Conservation (phyloP, 805 yeast species). For the Lipomyces starkeyi region DNA sequence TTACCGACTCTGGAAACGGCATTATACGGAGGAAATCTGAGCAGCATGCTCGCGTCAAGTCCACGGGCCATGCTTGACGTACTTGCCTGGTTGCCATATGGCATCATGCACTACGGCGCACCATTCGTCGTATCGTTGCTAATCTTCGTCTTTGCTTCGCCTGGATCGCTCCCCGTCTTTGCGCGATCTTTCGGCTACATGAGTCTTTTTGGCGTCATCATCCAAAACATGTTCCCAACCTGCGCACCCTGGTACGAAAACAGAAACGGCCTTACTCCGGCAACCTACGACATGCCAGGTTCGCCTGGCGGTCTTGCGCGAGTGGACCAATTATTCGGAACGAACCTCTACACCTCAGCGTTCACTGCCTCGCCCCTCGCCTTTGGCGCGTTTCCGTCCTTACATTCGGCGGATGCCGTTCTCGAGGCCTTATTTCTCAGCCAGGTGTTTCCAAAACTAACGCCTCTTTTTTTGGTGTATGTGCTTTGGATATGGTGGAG, state of each 20-base stretch:
- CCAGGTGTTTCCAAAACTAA: slow-evolving; percentile 76
- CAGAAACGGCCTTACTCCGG: slow-evolving; percentile 83
- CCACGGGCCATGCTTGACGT: slow-evolving; percentile 71
- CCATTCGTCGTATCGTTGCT: slow-evolving; percentile 86
- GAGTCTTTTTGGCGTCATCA: slow-evolving; percentile 84
- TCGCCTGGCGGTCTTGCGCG: slow-evolving; percentile 95
- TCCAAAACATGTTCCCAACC: slow-evolving; percentile 84
- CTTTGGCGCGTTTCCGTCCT: slow-evolving; percentile 85
- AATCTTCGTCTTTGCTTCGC: slow-evolving; percentile 88
- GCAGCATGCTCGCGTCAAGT: slow-evolving; percentile 75
- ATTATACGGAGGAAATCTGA: slow-evolving; percentile 87
- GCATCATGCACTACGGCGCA: slow-evolving; percentile 84
- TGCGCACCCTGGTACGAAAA: slow-evolving; percentile 96
- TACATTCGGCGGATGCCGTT: slow-evolving; percentile 93
- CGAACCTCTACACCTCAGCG: slow-evolving; percentile 81
- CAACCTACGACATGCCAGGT: slow-evolving; percentile 88
- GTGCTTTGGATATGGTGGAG: slow-evolving; percentile 98
- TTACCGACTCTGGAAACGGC: slow-evolving; percentile 93
- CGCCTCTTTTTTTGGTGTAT: slow-evolving; percentile 70
- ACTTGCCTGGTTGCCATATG: slow-evolving; percentile 96
- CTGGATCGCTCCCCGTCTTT: slow-evolving; percentile 78
- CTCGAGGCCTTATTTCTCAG: slow-evolving; percentile 89
- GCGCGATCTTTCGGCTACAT: slow-evolving; percentile 95
- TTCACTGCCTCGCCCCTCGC: slow-evolving; percentile 88
- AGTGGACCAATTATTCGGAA: slow-evolving; percentile 77